Evolutionary conservation across 371 early-diverging fungal species (phyloP), one percentile per base, ranked within the genome.

Genomic region (Mucor lusitanicus): DNA sequence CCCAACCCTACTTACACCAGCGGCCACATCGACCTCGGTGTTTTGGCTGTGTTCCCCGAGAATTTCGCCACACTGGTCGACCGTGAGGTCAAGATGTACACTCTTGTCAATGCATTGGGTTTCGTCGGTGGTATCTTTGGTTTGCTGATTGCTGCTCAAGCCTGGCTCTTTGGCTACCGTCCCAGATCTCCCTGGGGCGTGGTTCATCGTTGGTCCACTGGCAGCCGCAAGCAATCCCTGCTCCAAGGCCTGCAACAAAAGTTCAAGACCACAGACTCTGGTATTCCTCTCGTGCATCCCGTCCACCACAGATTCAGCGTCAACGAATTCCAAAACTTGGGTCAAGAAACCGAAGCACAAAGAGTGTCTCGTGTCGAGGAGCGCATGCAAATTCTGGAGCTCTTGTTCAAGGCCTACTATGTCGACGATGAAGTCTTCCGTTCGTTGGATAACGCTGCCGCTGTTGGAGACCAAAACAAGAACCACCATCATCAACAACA

Each of bases 51-150:
- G 12, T 68, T 63, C 42, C 81, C 81, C 19, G 33, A 71, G 12
- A 46, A 25, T 9, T 83, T 66, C 56, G 75, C 65, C 8, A 58
- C 50, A 8, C 42, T 69, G 6, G 64, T 64, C 9, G 74, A 73
- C 21, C 79, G 79, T 53, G 83, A 83, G 60, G 76, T 78, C 65
- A 83, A 83, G 69, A 73, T 83, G 71, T 83, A 80, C 42, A 80
- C 79, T 6, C 64, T 83, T 6, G 65, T 83, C 27, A 83, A 83
- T 59, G 83, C 81, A 1, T 71, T 83, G 53, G 83, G 83, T 60
- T 80, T 83, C 42, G 78, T 80, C 6, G 83, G 83, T 69, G 83
- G 83, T 73, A 75, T 83, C 60, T 79, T 83, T 71, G 83, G 83
- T 72, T 54, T 83, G 3, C 62, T 80, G 30, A 44, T 83, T n/a